These are phyloP conservation scores for Alternaria hordeiaustralica DNA, from an alignment of 2,329 filamentous ascomycete genomes.

Conservation along the genomic window DNA sequence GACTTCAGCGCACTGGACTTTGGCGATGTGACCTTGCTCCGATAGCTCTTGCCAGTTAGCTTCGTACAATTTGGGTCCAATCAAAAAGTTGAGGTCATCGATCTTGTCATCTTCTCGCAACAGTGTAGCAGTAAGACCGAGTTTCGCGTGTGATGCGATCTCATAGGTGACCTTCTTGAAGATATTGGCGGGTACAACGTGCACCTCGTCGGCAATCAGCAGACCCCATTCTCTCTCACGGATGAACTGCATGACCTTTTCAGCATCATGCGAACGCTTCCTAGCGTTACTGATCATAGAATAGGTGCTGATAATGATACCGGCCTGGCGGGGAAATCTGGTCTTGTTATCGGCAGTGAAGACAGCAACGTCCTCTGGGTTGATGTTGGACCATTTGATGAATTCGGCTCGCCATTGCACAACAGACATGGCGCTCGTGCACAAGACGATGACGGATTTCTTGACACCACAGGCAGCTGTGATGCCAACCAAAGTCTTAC, in stretches of 20 bases:
- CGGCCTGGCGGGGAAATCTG: constrained; percentile 83
- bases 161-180: constrained; percentile 92
- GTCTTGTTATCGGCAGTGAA: constrained; percentile 95
- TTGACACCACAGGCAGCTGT: constrained; percentile 98
- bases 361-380: constrained; percentile 88
- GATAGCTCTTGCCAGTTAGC: constrained; percentile 99
- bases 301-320: constrained; percentile 97
- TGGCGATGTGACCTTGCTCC: constrained; percentile 94
- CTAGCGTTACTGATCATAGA: constrained; percentile 97
- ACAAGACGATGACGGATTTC: constrained; percentile 93
- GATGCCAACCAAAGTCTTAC: constrained; percentile 97
- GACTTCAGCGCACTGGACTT: constrained; percentile 96
- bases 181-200: constrained; percentile 96
- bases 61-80: constrained; percentile 96
- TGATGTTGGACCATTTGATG: constrained; percentile 98
- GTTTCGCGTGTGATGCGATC: constrained; percentile 93
- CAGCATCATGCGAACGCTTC: constrained; percentile 86
- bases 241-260: constrained; percentile 98
- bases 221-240: constrained; percentile 91
- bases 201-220: constrained; percentile 96
- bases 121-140: constrained; percentile 91
- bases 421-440: constrained; percentile 97
- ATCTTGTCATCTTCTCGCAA: constrained; percentile 99
- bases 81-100: constrained; percentile 93
- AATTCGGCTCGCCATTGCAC: constrained; percentile 98